Conservation (phyloP, 2,329 filamentous ascomycete genomes). For the Bertia moriformis region DNA sequence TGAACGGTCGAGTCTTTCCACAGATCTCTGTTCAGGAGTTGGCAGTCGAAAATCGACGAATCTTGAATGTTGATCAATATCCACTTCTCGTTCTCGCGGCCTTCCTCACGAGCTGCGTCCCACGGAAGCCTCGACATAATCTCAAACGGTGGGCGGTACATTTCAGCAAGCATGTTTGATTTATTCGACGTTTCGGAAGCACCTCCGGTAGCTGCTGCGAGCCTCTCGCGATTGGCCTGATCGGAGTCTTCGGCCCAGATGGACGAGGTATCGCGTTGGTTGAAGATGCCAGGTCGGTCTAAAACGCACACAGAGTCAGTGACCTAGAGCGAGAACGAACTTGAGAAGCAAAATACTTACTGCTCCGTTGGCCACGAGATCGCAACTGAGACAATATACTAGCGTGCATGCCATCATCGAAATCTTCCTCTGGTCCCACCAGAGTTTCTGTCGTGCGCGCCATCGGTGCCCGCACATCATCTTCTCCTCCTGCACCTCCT, state of each 20-base stretch:
- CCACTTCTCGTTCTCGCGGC: constrained; percentile 85
- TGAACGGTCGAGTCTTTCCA: constrained; percentile 78
- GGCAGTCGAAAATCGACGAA: constrained; percentile 83
- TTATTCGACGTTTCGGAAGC: constrained; percentile 1
- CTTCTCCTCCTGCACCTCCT: constrained; percentile 11
- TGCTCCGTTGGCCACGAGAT: background rate
- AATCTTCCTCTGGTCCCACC: constrained; percentile 46
- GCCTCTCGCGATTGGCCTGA: background rate
- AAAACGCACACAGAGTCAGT: background rate
- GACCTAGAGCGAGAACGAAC: background rate
- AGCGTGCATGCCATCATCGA: constrained; percentile 27
- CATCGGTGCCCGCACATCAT: constrained; percentile 70
- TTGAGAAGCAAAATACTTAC: background rate
- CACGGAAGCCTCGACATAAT: constrained; percentile 69
- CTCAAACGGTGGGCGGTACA: constrained; percentile 85
- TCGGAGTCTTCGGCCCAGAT: background rate
- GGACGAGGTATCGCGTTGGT: background rate
- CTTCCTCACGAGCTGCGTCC: constrained; percentile 71
- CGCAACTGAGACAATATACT: background rate
- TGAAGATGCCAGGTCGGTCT: constrained; percentile 1
- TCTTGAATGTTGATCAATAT: constrained; percentile 92
- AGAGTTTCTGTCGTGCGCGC: constrained; percentile 82
- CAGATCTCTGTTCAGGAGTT: constrained; percentile 81
- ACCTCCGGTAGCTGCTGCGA: background rate
- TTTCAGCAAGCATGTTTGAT: constrained; percentile 66